These are phyloP conservation scores for Tetrapisispora nanseiensis DNA, from an alignment of 805 yeast genomes.

Conservation along the genomic window DNA sequence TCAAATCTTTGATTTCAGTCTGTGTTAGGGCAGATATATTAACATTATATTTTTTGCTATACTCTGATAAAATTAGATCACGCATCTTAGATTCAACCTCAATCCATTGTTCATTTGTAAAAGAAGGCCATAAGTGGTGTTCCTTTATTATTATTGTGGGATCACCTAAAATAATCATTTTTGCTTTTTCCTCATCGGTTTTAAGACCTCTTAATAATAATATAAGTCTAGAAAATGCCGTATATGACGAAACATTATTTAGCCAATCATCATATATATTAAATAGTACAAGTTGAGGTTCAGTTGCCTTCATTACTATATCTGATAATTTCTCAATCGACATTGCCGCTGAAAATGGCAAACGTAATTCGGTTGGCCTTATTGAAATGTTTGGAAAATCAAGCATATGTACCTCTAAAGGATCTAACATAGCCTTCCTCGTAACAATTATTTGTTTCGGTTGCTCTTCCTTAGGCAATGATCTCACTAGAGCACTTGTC, in stretches of 20 bases:
- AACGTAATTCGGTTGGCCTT: constrained; percentile 76
- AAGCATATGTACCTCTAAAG: constrained; percentile 91
- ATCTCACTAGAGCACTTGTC: constrained; percentile 80
- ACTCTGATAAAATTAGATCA: constrained; percentile 78
- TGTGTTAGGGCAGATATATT: constrained; percentile 83
- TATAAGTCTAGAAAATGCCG: constrained; percentile 86
- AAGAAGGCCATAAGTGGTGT: constrained; percentile 91
- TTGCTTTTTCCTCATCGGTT: constrained; percentile 67
- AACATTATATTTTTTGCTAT: constrained; percentile 75
- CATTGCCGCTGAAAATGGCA: constrained; percentile 85
- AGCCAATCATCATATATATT: constrained; percentile 95
- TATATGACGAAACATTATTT: constrained; percentile 67
- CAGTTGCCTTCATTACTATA: constrained; percentile 74
- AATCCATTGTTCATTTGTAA: constrained; percentile 84
- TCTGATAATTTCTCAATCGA: constrained; percentile 71
- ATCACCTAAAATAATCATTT: constrained; percentile 67
- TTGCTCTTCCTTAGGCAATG: constrained; percentile 87
- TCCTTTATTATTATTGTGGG: constrained; percentile 55
- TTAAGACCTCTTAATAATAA: constrained; percentile 75
- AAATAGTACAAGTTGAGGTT: constrained; percentile 85
- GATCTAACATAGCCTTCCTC: constrained; percentile 85
- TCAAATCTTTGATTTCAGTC: constrained; percentile 86
- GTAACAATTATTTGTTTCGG: constrained; percentile 89
- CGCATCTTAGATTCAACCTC: constrained; percentile 79
- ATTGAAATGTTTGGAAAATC: constrained; percentile 90